Conservation (phyloP, 352 stramenopile genomes). For the Phytophthora hibernalis region DNA sequence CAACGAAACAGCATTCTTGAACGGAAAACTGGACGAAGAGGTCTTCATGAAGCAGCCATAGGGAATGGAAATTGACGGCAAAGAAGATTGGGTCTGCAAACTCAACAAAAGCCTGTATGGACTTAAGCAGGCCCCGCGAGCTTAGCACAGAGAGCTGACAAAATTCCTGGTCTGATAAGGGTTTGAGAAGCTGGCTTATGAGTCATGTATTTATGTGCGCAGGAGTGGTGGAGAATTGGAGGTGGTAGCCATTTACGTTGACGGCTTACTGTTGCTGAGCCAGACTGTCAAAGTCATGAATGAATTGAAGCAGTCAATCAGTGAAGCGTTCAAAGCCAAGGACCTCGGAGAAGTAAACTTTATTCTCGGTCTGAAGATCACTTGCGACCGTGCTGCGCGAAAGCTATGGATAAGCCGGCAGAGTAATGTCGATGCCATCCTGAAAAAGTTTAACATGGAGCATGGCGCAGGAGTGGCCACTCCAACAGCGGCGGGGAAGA, state of each 20-base stretch:
- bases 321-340: constrained; percentile 13
- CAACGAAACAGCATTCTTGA: constrained; percentile 33
- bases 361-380: constrained; percentile 17
- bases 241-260: constrained; percentile 25
- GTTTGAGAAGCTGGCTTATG: constrained; percentile 9
- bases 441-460: constrained; percentile 26
- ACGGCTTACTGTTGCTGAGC: constrained; percentile 16
- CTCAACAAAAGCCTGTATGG: constrained; percentile 28
- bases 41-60: constrained; percentile 33
- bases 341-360: constrained; percentile 12
- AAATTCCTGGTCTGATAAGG: neutral
- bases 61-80: constrained; percentile 13
- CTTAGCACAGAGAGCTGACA: constrained; percentile 8
- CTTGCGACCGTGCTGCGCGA: neutral
- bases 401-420: constrained; percentile 28
- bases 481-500: constrained; percentile 1
- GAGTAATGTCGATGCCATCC: neutral
- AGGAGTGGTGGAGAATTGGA: neutral
- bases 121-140: constrained; percentile 18
- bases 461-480: neutral
- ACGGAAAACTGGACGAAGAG: constrained; percentile 26
- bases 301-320: constrained; percentile 1
- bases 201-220: constrained; percentile 18
- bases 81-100: constrained; percentile 23
- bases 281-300: neutral